These are phyloP conservation scores for Cystoderma amianthinum DNA, from an alignment of 768 basidiomycete species.

Conservation along the genomic window DNA sequence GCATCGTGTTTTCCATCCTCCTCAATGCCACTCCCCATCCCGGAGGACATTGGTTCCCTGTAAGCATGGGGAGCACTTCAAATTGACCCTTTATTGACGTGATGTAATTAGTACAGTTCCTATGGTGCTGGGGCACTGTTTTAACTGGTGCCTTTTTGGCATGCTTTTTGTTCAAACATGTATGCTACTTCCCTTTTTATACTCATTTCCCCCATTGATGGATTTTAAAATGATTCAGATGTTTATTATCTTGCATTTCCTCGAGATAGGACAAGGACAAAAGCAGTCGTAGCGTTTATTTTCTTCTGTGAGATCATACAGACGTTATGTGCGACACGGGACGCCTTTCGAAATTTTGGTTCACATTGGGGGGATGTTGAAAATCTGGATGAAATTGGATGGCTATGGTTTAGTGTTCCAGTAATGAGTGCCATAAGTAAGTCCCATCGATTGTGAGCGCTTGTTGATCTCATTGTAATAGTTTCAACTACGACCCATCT, in stretches of 20 bases:
- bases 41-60: too few species aligned
- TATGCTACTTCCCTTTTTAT: slow-evolving; percentile 5
- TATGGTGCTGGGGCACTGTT: slow-evolving; percentile 11
- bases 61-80: too few species aligned
- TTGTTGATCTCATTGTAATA: not conserved
- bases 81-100: too few species aligned
- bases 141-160: slow-evolving; percentile 12
- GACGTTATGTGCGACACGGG: slow-evolving; percentile 12
- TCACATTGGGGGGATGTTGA: slow-evolving; percentile 16
- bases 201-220: not conserved
- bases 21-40: too few species aligned
- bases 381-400: slow-evolving; percentile 11
- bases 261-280: slow-evolving; percentile 11
- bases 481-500: slow-evolving; percentile 8
- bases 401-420: slow-evolving; percentile 17
- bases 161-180: slow-evolving; percentile 14
- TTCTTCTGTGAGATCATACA: slow-evolving; percentile 11
- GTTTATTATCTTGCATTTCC: slow-evolving; percentile 20
- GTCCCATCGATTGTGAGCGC: not conserved
- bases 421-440: slow-evolving; percentile 13
- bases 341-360: slow-evolving; percentile 17
- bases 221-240: slow-evolving; percentile 8
- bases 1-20: too few species aligned
- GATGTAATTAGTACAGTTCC: too few species aligned
- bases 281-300: slow-evolving; percentile 12